These are phyloP conservation scores for Lagenaria siceraria DNA, from an alignment of 306 rosid species.

Conservation along the genomic window DNA sequence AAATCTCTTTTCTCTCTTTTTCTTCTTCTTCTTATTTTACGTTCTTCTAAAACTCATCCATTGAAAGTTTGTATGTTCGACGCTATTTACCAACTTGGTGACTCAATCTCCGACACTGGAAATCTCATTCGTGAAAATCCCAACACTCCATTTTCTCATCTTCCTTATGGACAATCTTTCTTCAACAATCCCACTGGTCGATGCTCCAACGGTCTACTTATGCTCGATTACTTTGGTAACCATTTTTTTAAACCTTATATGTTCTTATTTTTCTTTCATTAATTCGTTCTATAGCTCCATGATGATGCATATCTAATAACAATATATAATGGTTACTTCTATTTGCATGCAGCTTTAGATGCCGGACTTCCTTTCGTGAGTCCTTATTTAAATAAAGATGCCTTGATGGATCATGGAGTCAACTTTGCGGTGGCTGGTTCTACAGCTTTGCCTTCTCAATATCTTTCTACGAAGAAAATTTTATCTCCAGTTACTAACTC, in stretches of 20 bases:
- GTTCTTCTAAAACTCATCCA: background rate
- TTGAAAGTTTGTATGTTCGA: constrained; percentile 2
- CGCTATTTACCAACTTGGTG: constrained; percentile 9
- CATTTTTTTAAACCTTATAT: background rate
- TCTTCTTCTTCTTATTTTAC: background rate
- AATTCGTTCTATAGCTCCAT: background rate
- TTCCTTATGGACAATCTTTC: constrained; percentile 11
- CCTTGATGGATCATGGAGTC: background rate
- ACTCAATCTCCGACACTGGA: constrained; percentile 12
- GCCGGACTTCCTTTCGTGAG: background rate
- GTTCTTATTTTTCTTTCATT: background rate
- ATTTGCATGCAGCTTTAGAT: background rate
- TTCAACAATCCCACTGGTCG: constrained; percentile 4
- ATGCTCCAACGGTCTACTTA: constrained; percentile 9
- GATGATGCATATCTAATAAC: too few relatives aligned
- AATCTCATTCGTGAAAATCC: constrained; percentile 9
- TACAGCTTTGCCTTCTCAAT: background rate
- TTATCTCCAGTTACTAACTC: background rate
- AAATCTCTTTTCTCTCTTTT: background rate
- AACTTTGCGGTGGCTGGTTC: background rate
- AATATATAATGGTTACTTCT: background rate
- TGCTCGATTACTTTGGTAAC: constrained; percentile 2
- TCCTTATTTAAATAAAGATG: background rate
- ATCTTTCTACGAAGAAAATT: background rate
- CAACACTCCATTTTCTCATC: background rate